phyloP scores from a whole-genome alignment of 1,284 basidiomycete genomes.

The Fomitopsis palustris region DNA sequence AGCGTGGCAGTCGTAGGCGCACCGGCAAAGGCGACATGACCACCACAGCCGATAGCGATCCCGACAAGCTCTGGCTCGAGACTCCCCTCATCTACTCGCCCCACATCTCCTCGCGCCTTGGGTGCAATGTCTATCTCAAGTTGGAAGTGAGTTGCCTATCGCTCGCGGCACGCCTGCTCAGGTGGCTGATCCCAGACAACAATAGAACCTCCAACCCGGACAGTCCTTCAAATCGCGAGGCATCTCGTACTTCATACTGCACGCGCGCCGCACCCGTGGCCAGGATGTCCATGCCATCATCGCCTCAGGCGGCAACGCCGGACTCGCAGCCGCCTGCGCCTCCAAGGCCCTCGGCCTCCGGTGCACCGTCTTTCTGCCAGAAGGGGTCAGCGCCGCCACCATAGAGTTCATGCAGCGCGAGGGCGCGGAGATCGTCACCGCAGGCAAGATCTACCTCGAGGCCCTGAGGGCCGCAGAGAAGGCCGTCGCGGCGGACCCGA shows the following conservation, averaged over 20 bases:
- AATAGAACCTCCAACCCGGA: constrained; percentile 60
- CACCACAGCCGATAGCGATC: background rate
- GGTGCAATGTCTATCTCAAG: constrained; percentile 58
- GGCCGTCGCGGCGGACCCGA: constrained; percentile 31
- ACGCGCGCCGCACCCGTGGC: constrained; percentile 47
- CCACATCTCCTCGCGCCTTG: constrained; percentile 49
- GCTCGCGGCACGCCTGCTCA: background rate
- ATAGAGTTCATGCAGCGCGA: constrained; percentile 47
- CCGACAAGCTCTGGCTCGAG: constrained; percentile 44
- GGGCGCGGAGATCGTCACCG: constrained; percentile 51
- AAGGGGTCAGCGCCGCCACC: constrained; percentile 44
- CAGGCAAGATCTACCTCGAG: constrained; percentile 54
- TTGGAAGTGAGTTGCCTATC: constrained; percentile 47
- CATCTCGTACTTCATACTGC: constrained; percentile 57
- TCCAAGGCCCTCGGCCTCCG: constrained; percentile 48
- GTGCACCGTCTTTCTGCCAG: constrained; percentile 67
- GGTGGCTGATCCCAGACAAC: background rate
- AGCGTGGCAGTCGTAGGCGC: background rate
- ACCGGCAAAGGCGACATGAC: constrained; percentile 1
- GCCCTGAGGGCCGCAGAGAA: constrained; percentile 47
- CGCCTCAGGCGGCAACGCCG: constrained; percentile 75
- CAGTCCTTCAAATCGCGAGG: constrained; percentile 77
- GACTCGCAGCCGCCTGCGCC: constrained; percentile 63
- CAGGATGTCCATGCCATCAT: constrained; percentile 54
- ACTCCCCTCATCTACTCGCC: constrained; percentile 61